A percentile compares a stretch with the other conserved stretches of the same genome.
phyloP scores from a whole-genome alignment of 257 asterid genomes.

The Salvia splendens region DNA sequence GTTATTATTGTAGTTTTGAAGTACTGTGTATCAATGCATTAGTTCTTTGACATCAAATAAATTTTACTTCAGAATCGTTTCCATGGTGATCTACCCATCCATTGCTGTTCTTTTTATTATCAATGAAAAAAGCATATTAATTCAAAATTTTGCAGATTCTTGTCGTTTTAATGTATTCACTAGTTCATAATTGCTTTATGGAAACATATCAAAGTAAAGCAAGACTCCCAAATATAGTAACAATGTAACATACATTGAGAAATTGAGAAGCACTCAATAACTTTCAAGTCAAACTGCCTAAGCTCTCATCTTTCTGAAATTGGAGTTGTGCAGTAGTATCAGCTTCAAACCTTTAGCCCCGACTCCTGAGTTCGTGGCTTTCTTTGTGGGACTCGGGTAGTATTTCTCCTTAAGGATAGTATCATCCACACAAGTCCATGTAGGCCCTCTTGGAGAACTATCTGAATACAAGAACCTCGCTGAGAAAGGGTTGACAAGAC shows the following conservation, averaged over 20 bases:
- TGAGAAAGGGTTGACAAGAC: constrained; percentile 71
- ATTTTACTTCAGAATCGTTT: constrained; percentile 10
- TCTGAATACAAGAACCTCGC: constrained; percentile 60
- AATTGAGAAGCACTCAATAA: constrained; percentile 32
- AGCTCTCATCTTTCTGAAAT: constrained; percentile 42
- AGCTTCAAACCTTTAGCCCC: constrained; percentile 73
- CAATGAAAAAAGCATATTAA: background rate
- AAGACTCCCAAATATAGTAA: constrained; percentile 1
- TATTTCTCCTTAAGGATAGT: constrained; percentile 62
- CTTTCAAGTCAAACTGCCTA: background rate
- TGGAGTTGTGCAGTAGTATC: constrained; percentile 68
- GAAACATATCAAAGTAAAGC: background rate
- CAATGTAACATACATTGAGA: constrained; percentile 17
- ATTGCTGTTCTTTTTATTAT: background rate
- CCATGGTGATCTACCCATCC: background rate
- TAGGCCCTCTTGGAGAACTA: constrained; percentile 72
- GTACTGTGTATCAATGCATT: constrained; percentile 13
- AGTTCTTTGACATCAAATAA: constrained; percentile 35
- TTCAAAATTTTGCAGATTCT: background rate
- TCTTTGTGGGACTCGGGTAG: constrained; percentile 57
- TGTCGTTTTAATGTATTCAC: background rate
- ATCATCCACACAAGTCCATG: constrained; percentile 71
- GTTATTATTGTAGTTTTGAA: constrained; percentile 20
- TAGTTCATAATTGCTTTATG: too few species aligned
- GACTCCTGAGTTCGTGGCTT: constrained; percentile 48